phyloP scores from a whole-genome alignment of 441 rosid genomes.

The Erysimum pusillum region DNA sequence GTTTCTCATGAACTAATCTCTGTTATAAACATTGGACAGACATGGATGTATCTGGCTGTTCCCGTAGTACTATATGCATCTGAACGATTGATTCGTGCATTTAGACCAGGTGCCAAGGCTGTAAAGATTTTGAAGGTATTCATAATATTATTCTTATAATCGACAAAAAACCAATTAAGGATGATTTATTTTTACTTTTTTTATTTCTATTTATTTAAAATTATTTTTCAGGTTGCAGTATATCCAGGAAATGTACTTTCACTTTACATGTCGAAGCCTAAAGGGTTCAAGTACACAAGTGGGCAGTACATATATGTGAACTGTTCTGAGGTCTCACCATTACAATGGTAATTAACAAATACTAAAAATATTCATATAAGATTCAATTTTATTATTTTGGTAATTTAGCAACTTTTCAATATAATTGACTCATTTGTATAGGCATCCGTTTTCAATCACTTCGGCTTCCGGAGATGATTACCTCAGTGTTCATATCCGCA shows the following conservation, averaged over 20 bases:
- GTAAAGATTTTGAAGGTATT: conserved; percentile 80
- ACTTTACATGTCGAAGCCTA: conserved; percentile 81
- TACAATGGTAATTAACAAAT: conserved; percentile 59
- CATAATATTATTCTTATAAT: background rate
- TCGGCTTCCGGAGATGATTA: conserved; percentile 74
- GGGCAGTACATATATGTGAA: conserved; percentile 91
- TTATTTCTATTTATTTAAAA: background rate
- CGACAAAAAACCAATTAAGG: background rate
- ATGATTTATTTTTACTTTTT: background rate
- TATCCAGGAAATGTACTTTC: conserved; percentile 88
- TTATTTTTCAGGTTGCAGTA: conserved; percentile 68
- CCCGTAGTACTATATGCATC: conserved; percentile 64
- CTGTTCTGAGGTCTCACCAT: conserved; percentile 75
- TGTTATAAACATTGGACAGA: conserved; percentile 47
- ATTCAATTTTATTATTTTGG: background rate
- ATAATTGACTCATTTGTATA: background rate
- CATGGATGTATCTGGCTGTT: conserved; percentile 90
- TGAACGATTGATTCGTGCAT: conserved; percentile 70
- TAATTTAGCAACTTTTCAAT: background rate
- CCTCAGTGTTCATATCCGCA: conserved; percentile 66
- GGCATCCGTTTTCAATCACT: conserved; percentile 86
- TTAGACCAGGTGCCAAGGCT: conserved; percentile 71
- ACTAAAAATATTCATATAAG: background rate
- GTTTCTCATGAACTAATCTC: background rate
- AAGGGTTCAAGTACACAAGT: conserved; percentile 78